phyloP scores from a whole-genome alignment of 768 basidiomycete genomes.

The Rubroboletus pulcherrimus region DNA sequence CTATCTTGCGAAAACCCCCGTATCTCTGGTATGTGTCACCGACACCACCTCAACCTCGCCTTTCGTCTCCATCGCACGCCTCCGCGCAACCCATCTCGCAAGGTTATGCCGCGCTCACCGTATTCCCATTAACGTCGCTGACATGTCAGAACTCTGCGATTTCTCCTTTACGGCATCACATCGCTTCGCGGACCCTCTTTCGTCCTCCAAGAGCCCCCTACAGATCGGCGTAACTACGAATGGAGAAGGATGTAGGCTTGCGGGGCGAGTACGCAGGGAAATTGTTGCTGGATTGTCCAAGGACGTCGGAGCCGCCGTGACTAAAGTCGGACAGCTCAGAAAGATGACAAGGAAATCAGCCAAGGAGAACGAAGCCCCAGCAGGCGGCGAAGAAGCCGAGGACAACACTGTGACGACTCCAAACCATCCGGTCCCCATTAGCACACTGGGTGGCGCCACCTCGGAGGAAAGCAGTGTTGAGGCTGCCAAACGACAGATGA shows the following conservation, averaged over 20 bases:
- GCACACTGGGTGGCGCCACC: background rate
- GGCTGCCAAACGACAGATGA: conserved; percentile 63
- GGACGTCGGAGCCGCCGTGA: conserved; percentile 71
- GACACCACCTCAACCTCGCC: conserved; percentile 63
- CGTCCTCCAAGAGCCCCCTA: conserved; percentile 46
- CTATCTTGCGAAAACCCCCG: conserved; percentile 36
- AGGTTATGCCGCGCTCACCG: conserved; percentile 49
- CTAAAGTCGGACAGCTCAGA: conserved; percentile 69
- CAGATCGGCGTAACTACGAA: conserved; percentile 89
- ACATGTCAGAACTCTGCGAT: conserved; percentile 82
- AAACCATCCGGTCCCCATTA: conserved; percentile 62
- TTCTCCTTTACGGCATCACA: conserved; percentile 86
- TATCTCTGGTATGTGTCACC: conserved; percentile 72
- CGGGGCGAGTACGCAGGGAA: conserved; percentile 74
- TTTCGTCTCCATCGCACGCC: conserved; percentile 21
- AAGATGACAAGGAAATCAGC: conserved; percentile 41
- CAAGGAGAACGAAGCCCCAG: conserved; percentile 5
- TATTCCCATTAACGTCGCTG: conserved; percentile 83
- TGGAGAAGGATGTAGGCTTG: conserved; percentile 84
- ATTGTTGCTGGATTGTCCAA: conserved; percentile 72
- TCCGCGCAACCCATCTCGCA: conserved; percentile 59
- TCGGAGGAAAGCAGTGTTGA: conserved; percentile 41
- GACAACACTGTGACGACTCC: conserved; percentile 56
- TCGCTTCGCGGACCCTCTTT: conserved; percentile 59
- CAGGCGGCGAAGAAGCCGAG: conserved; percentile 47